Conservation (phyloP, 1,139 yeast species). For the Lodderomyces theae region DNA sequence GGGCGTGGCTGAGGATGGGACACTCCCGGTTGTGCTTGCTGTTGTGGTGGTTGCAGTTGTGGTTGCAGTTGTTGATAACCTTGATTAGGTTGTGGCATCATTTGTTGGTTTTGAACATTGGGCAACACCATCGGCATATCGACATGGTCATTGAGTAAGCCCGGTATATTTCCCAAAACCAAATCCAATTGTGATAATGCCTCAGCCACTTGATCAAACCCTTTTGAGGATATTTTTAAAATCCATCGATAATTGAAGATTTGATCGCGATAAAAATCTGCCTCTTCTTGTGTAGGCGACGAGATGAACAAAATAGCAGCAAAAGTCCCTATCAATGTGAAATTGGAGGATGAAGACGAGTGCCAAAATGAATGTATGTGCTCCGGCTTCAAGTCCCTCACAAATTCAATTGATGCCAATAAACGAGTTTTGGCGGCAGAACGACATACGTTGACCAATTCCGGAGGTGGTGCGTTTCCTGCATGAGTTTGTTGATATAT, state of each 20-base stretch:
- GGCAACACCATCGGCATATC: conserved; percentile 43
- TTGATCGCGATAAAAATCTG: conserved; percentile 60
- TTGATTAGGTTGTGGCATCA: conserved; percentile 4
- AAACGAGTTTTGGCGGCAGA: conserved; percentile 81
- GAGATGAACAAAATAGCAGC: conserved; percentile 75
- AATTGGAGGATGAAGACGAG: conserved; percentile 71
- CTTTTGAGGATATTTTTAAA: conserved; percentile 66
- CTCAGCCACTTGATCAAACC: conserved; percentile 70
- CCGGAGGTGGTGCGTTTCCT: conserved; percentile 50
- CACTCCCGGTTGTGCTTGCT: too few species aligned
- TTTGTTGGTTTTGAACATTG: conserved; percentile 24
- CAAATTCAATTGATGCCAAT: conserved; percentile 78
- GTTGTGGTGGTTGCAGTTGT: conserved; percentile 12
- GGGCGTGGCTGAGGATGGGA: not conserved
- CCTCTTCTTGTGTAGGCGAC: conserved; percentile 58
- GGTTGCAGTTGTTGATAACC: too few species aligned
- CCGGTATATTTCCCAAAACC: conserved; percentile 65
- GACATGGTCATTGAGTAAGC: conserved; percentile 48
- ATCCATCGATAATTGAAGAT: conserved; percentile 75
- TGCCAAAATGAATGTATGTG: conserved; percentile 90
- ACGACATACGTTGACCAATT: conserved; percentile 67
- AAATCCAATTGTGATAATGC: conserved; percentile 69
- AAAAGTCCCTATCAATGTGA: conserved; percentile 81
- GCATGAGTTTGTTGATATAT: conserved; percentile 42
- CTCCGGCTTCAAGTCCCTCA: conserved; percentile 70